Conservation (phyloP, 257 asterid genomes). For the Henckelia pumila region DNA sequence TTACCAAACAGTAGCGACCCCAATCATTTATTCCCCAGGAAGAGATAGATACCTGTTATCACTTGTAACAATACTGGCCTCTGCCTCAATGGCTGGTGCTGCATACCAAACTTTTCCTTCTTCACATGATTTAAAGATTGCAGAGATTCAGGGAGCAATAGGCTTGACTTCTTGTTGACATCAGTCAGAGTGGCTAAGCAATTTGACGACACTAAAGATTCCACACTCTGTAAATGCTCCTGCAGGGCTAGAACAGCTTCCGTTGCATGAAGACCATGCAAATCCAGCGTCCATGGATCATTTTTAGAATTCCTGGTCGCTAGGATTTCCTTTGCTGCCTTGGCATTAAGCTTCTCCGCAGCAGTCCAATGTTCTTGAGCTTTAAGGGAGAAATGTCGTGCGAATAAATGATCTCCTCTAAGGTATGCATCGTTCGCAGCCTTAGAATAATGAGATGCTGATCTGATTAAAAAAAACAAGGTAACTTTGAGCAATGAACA, state of each 20-base stretch:
- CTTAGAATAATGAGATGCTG: conserved; percentile 74
- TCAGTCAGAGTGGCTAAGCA: conserved; percentile 18
- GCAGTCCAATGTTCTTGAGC: conserved; percentile 77
- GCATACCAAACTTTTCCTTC: conserved; percentile 33
- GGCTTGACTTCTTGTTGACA: conserved; percentile 30
- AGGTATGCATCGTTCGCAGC: conserved; percentile 66
- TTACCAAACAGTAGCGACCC: conserved; percentile 4
- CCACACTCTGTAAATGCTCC: conserved; percentile 62
- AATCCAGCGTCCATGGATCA: conserved; percentile 78
- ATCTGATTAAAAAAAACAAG: conserved; percentile 44
- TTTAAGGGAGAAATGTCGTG: conserved; percentile 55
- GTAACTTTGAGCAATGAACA: conserved; percentile 4
- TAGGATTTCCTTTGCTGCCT: conserved; percentile 84
- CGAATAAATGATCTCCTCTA: conserved; percentile 74
- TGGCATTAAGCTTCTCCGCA: conserved; percentile 65
- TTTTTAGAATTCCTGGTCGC: conserved; percentile 52
- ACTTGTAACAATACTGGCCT: conserved; percentile 57
- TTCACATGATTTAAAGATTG: conserved; percentile 28
- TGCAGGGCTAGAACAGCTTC: conserved; percentile 86
- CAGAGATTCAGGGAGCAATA: conserved; percentile 29
- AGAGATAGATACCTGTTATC: conserved; percentile 73
- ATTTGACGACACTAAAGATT: conserved; percentile 41
- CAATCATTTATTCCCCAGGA: not conserved
- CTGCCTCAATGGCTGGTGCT: conserved; percentile 35
- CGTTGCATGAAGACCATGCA: conserved; percentile 91